phyloP scores from a whole-genome alignment of 495 filamentous ascomycete genomes.

The Penicillium ucsense region DNA sequence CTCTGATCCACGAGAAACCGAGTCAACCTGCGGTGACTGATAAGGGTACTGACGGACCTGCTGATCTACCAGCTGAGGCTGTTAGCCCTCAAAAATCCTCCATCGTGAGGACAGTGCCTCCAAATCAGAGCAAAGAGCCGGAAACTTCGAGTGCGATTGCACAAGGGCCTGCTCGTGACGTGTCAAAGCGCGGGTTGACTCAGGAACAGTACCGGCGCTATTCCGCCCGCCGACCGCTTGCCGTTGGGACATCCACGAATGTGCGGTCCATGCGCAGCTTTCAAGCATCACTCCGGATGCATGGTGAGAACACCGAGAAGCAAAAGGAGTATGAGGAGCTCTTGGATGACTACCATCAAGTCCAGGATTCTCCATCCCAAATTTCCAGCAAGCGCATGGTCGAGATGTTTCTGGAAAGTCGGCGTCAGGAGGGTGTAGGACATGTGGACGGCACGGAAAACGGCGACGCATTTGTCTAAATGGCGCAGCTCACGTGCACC shows the following conservation, averaged over 20 bases:
- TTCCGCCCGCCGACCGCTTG: conserved; percentile 22
- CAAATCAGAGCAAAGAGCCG: conserved; percentile 8
- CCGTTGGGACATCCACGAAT: conserved; percentile 15
- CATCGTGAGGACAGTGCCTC: conserved; percentile 17
- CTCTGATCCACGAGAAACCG: background rate
- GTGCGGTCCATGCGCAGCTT: conserved; percentile 23
- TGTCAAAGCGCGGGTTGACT: conserved; percentile 16
- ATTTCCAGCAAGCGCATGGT: conserved; percentile 51
- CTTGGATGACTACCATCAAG: conserved; percentile 12
- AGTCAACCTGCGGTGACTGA: no score
- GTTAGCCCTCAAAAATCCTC: no score
- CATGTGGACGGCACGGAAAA: conserved; percentile 9
- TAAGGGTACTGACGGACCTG: no score
- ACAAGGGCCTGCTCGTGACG: conserved; percentile 7
- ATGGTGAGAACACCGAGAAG: conserved; percentile 23
- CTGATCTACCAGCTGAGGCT: no score
- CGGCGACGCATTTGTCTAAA: conserved; percentile 15
- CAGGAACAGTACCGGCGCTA: conserved; percentile 25
- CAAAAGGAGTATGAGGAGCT: conserved; percentile 15
- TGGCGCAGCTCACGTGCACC: no score
- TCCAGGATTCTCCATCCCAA: conserved; percentile 15
- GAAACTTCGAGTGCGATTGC: background rate
- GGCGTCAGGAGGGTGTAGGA: conserved; percentile 33
- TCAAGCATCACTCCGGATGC: conserved; percentile 15
- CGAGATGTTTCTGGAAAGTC: conserved; percentile 48